Percentiles rank a stretch among this genome's conserved stretches.
These are phyloP conservation scores for Rhododendron kiyosumense DNA, from an alignment of 148 eudicot species.

Conservation along the genomic window DNA sequence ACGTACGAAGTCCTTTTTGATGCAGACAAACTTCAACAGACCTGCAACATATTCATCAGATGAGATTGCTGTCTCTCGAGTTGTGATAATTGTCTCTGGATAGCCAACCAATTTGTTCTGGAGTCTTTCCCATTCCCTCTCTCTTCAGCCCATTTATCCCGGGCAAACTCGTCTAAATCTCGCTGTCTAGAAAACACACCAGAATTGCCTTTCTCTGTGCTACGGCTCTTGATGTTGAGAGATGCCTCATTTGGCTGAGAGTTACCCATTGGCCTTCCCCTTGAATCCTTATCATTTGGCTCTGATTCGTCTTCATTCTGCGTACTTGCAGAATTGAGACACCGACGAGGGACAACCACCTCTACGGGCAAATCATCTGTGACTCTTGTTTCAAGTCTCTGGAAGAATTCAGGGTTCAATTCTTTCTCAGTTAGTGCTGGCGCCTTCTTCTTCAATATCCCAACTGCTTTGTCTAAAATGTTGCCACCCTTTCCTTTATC, in stretches of 20 bases:
- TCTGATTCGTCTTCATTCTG: slow-evolving; percentile 39
- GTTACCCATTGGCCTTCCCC: slow-evolving; percentile 24
- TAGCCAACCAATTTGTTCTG: slow-evolving; percentile 66
- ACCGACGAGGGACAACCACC: slow-evolving; percentile 80
- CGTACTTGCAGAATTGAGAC: slow-evolving; percentile 40
- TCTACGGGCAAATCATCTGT: slow-evolving; percentile 76
- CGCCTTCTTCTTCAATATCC: slow-evolving; percentile 71
- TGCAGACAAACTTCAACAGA: slow-evolving; percentile 19
- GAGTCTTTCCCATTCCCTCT: slow-evolving; percentile 60
- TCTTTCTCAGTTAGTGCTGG: slow-evolving; percentile 77
- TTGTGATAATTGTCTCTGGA: slow-evolving; percentile 84
- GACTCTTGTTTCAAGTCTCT: slow-evolving; percentile 73
- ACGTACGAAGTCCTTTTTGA: slow-evolving; percentile 4
- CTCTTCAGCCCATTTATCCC: slow-evolving; percentile 32
- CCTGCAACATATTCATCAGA: slow-evolving; percentile 99
- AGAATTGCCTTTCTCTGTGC: slow-evolving; percentile 24
- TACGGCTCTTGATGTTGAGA: slow-evolving; percentile 13
- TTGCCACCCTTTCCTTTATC: slow-evolving; percentile 49
- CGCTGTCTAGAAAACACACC: slow-evolving; percentile 30
- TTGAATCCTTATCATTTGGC: slow-evolving; percentile 29
- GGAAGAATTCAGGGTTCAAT: slow-evolving; percentile 90
- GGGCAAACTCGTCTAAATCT: slow-evolving; percentile 37
- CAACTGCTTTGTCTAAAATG: slow-evolving; percentile 68
- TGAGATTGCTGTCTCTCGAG: slow-evolving; percentile 92
- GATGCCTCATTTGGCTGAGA: slow-evolving; percentile 32